phyloP scores from a whole-genome alignment of 2,329 filamentous ascomycete genomes.

The Sporothrix euskadiensis region DNA sequence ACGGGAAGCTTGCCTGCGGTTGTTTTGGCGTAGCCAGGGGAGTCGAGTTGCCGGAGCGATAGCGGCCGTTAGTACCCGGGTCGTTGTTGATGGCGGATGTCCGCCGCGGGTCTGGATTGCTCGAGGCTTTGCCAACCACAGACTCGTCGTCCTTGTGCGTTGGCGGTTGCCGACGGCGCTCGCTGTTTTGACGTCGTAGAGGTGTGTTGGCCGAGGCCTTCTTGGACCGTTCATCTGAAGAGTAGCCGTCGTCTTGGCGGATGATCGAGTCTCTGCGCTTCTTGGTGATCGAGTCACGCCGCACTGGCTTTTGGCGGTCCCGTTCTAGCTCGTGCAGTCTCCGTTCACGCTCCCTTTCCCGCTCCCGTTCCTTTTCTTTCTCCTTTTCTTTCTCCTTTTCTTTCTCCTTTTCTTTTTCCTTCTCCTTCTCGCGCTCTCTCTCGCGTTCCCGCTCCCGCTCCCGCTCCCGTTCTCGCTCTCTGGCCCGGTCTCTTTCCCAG shows the following conservation, averaged over 20 bases:
- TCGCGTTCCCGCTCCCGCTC: constrained; percentile 23
- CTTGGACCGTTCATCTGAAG: constrained; percentile 45
- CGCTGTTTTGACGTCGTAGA: constrained; percentile 35
- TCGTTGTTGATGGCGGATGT: constrained; percentile 30
- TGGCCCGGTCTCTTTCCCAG: constrained; percentile 19
- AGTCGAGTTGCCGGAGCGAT: constrained; percentile 42
- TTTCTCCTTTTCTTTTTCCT: no score
- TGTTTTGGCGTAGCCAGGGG: constrained; percentile 40
- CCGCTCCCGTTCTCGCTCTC: not conserved
- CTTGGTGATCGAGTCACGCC: constrained; percentile 37
- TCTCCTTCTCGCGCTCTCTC: constrained; percentile 30
- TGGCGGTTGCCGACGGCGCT: constrained; percentile 41
- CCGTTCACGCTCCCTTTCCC: constrained; percentile 24
- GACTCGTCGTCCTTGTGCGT: constrained; percentile 42
- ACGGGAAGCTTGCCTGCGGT: constrained; percentile 30
- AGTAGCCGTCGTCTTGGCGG: constrained; percentile 42
- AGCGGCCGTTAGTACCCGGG: constrained; percentile 27
- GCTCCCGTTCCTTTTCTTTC: not conserved
- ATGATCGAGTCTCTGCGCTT: constrained; percentile 31
- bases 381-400: constrained; percentile 12
- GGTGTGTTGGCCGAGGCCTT: constrained; percentile 30
- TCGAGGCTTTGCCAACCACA: constrained; percentile 13
- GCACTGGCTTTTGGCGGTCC: constrained; percentile 33
- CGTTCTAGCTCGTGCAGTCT: constrained; percentile 23
- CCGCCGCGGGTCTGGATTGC: constrained; percentile 27